Conservation (phyloP, 441 rosid species). For the Daphne laureola region DNA sequence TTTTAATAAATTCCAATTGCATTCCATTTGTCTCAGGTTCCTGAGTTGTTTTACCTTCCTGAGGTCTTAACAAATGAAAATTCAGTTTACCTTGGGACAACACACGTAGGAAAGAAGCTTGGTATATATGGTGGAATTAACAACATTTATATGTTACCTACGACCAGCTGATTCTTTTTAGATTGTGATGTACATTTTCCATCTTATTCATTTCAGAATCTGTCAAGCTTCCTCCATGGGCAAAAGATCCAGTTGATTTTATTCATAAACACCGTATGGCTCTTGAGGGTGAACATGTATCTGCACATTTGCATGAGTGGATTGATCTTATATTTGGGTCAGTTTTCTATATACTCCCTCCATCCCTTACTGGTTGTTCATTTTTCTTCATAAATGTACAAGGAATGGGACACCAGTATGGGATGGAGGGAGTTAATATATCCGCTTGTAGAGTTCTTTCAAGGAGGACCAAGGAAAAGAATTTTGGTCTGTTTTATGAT, state of each 20-base stretch:
- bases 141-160: neutral
- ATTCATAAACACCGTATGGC: conserved; percentile 84
- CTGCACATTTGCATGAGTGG: conserved; percentile 93
- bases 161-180: neutral
- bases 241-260: conserved; percentile 78
- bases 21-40: conserved; percentile 44
- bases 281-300: conserved; percentile 86
- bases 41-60: conserved; percentile 89
- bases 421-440: conserved; percentile 2
- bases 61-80: conserved; percentile 80
- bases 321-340: conserved; percentile 94
- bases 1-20: conserved; percentile 4
- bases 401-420: conserved; percentile 2
- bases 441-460: conserved; percentile 4
- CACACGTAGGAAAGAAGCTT: conserved; percentile 73
- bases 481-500: too few relatives aligned
- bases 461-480: too few relatives aligned
- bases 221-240: conserved; percentile 91
- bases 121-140: conserved; percentile 37
- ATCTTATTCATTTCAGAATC: conserved; percentile 44
- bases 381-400: too few relatives aligned
- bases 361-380: neutral
- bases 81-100: conserved; percentile 72
- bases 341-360: conserved; percentile 8
- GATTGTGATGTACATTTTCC: conserved; percentile 13